Evolutionary conservation across 2,329 filamentous ascomycete species (phyloP).

Genomic region (Fusarium irregulare): DNA sequence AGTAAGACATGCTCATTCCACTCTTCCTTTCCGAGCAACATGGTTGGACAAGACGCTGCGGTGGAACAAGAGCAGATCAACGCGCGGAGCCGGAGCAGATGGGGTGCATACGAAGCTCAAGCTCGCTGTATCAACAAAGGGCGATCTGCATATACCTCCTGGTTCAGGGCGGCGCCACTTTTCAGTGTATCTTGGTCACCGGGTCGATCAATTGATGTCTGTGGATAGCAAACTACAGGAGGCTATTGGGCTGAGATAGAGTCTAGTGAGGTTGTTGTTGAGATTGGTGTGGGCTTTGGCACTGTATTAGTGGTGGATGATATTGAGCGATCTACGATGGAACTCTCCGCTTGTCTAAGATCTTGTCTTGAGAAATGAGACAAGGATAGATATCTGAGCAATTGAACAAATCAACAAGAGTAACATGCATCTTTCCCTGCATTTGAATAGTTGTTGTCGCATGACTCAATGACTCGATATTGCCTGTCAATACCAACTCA

Average conservation of each 20-base stretch:
- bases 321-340: background rate
- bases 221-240: background rate
- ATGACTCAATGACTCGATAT: background rate
- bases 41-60: slow-evolving; percentile 32
- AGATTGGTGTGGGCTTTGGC: background rate
- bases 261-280: background rate
- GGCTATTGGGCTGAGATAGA: slow-evolving; percentile 1
- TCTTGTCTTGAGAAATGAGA: slow-evolving; percentile 8
- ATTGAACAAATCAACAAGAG: background rate
- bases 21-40: background rate
- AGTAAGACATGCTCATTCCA: slow-evolving; percentile 4
- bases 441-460: background rate
- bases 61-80: slow-evolving; percentile 40
- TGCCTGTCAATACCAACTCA: background rate
- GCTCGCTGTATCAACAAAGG: background rate
- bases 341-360: slow-evolving; percentile 12
- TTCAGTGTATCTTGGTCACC: background rate
- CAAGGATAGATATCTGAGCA: slow-evolving; percentile 1
- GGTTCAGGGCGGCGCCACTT: slow-evolving; percentile 4
- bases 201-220: background rate
- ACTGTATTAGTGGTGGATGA: background rate
- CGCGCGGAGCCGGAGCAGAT: slow-evolving; percentile 16
- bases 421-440: background rate
- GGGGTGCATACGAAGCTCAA: background rate
- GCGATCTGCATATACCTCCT: slow-evolving; percentile 1